These are phyloP conservation scores for Termitomyces sp. DNA, from an alignment of 768 basidiomycete species.

Conservation along the genomic window DNA sequence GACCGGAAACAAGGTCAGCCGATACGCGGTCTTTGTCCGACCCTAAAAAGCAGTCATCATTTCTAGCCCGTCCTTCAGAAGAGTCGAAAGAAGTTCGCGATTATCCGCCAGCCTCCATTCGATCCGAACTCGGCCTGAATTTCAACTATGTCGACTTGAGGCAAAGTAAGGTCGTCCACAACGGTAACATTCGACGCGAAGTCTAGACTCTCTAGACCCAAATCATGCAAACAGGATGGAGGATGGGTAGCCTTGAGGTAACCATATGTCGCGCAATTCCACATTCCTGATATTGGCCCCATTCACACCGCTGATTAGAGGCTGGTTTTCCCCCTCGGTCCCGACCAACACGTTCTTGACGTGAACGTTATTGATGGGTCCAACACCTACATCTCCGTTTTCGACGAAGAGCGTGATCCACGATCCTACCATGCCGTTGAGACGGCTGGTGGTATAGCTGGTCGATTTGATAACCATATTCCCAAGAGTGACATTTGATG, in stretches of 20 bases:
- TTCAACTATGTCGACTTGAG: not conserved
- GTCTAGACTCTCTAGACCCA: conserved; percentile 1
- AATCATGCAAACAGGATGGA: conserved; percentile 3
- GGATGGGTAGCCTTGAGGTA: conserved; percentile 3
- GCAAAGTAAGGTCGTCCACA: not conserved
- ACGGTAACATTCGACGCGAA: conserved; percentile 10
- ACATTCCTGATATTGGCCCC: conserved; percentile 11
- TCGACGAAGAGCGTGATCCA: conserved; percentile 13
- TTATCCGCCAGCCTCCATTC: not conserved
- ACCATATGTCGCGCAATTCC: conserved; percentile 6
- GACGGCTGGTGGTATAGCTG: conserved; percentile 9
- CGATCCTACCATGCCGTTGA: conserved; percentile 11
- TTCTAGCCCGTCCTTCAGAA: not conserved
- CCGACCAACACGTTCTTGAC: conserved; percentile 11
- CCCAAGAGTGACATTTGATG: conserved; percentile 11
- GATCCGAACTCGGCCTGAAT: not conserved
- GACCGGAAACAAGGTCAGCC: not conserved
- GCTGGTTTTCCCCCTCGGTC: conserved; percentile 5
- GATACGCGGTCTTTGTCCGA: not conserved
- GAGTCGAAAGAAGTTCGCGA: not conserved
- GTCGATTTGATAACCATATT: conserved; percentile 13
- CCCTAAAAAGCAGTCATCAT: not conserved
- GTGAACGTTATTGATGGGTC: conserved; percentile 11
- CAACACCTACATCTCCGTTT: conserved; percentile 12
- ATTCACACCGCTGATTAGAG: conserved; percentile 7